Evolutionary conservation across 176 grass and related monocot genomes (phyloP).

Genomic region (sorghum (Sorghum bicolor)): Sorghum_bicolor_NCBIv3 NC_012870.2:2768001-2768500

Average conservation of each 20-base stretch:
- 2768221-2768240: neutral
- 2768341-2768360: neutral
- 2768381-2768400: neutral
- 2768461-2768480: neutral
- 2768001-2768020: conserved; percentile 62
- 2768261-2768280: conserved; percentile 1
- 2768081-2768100: conserved; percentile 66
- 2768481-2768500: neutral
- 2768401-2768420: neutral
- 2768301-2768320: conserved; percentile 7
- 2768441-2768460: neutral
- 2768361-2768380: neutral
- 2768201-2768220: neutral
- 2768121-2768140: neutral
- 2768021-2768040: conserved; percentile 70
- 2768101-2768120: conserved; percentile 10
- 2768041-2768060: conserved; percentile 78
- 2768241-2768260: conserved; percentile 4
- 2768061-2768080: conserved; percentile 81
- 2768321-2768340: neutral
- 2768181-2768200: conserved; percentile 4
- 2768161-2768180: conserved; percentile 6
- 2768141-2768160: neutral
- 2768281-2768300: conserved; percentile 22
- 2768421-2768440: neutral